Percentiles rank a stretch among this genome's conserved stretches.
phyloP scores from a whole-genome alignment of 1,139 yeast species.

The Saccharomyces pastorianus region DNA sequence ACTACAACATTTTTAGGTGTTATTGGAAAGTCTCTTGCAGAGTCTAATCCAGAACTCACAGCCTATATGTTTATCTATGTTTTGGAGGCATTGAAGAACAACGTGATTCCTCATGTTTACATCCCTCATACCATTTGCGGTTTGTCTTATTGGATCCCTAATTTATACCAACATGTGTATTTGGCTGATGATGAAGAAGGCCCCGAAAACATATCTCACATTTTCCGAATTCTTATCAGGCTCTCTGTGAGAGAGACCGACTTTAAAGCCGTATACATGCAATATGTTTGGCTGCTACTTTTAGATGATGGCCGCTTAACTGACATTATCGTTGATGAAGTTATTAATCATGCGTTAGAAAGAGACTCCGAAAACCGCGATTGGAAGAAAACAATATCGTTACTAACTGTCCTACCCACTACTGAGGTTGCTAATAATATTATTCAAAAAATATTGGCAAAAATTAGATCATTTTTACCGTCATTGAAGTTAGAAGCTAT shows the following conservation, averaged over 20 bases:
- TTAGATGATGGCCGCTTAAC: slow-evolving; percentile 55
- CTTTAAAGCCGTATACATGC: slow-evolving; percentile 43
- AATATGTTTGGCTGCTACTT: slow-evolving; percentile 63
- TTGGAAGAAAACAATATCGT: slow-evolving; percentile 56
- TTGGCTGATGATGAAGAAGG: slow-evolving; percentile 49
- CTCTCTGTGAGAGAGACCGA: slow-evolving; percentile 41
- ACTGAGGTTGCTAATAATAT: slow-evolving; percentile 65
- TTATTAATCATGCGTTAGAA: slow-evolving; percentile 66
- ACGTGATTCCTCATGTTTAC: slow-evolving; percentile 16
- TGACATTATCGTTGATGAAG: slow-evolving; percentile 58
- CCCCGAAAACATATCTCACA: slow-evolving; percentile 49
- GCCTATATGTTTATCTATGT: slow-evolving; percentile 31
- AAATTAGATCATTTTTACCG: slow-evolving; percentile 46
- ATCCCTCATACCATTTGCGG: slow-evolving; percentile 37
- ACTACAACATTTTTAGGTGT: slow-evolving; percentile 56
- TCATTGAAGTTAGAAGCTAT: slow-evolving; percentile 38
- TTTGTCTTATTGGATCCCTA: slow-evolving; percentile 72
- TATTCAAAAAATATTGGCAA: slow-evolving; percentile 42
- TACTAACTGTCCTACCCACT: slow-evolving; percentile 60
- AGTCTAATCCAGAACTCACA: slow-evolving; percentile 51
- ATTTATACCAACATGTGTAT: slow-evolving; percentile 53
- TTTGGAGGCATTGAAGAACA: slow-evolving; percentile 23
- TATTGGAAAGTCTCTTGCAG: slow-evolving; percentile 50
- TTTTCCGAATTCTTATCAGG: slow-evolving; percentile 56
- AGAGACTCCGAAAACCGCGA: slow-evolving; percentile 64